phyloP scores from a whole-genome alignment of 2,329 filamentous ascomycete genomes.

The Aureobasidium namibiae region DNA sequence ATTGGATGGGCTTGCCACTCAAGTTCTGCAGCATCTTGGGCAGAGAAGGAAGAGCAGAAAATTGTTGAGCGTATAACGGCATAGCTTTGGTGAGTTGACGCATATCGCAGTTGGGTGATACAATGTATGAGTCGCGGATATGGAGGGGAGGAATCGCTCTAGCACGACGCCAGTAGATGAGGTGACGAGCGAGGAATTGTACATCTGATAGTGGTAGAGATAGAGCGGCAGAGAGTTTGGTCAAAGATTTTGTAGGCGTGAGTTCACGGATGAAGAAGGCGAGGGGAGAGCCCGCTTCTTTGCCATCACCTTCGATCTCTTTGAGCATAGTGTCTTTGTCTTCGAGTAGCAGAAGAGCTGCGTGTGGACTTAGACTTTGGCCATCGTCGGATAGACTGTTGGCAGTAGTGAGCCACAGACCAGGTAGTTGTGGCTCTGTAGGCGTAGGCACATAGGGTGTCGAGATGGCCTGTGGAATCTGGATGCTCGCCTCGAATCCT shows the following conservation, averaged over 20 bases:
- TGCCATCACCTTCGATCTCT: constrained; percentile 59
- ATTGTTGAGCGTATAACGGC: constrained; percentile 64
- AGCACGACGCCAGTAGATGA: constrained; percentile 92
- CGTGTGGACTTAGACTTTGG: constrained; percentile 67
- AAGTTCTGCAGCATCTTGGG: constrained; percentile 81
- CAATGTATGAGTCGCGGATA: constrained; percentile 79
- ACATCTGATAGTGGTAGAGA: constrained; percentile 72
- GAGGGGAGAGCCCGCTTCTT: constrained; percentile 67
- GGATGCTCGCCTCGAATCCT: constrained; percentile 51
- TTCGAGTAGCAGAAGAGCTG: constrained; percentile 74
- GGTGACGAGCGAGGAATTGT: constrained; percentile 79
- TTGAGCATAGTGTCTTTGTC: constrained; percentile 73
- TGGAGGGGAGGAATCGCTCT: constrained; percentile 87
- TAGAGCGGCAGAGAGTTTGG: constrained; percentile 64
- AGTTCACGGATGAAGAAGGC: constrained; percentile 60
- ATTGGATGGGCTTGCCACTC: constrained; percentile 71
- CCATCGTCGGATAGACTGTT: constrained; percentile 65
- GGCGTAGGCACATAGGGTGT: constrained; percentile 64
- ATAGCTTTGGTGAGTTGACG: constrained; percentile 60
- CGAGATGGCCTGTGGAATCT: constrained; percentile 56
- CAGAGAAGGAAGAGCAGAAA: constrained; percentile 74
- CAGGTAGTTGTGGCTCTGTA: constrained; percentile 60
- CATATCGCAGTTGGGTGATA: constrained; percentile 82
- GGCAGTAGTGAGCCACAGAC: constrained; percentile 80
- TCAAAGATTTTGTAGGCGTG: constrained; percentile 54